Evolutionary conservation across 1,139 yeast species (phyloP).

Genomic region (Yamadazyma oceani): DNA sequence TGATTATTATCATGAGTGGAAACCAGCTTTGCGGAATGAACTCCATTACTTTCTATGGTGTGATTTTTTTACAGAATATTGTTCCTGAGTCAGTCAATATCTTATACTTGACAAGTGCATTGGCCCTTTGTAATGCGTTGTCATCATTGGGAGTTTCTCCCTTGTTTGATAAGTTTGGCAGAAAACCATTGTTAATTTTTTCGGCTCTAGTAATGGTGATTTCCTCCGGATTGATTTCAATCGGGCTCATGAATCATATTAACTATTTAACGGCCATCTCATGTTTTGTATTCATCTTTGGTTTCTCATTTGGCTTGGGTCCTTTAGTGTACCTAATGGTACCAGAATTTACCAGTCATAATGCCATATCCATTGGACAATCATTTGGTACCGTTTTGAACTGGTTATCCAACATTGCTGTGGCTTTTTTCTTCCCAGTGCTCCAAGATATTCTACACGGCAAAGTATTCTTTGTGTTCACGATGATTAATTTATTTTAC

Average conservation of each 20-base stretch:
- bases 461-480: constrained; percentile 30
- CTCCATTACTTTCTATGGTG: constrained; percentile 43
- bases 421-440: constrained; percentile 75
- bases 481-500: constrained; percentile 22
- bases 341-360: constrained; percentile 74
- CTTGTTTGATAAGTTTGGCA: constrained; percentile 54
- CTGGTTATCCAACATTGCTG: constrained; percentile 78
- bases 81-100: constrained; percentile 27
- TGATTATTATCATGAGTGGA: constrained; percentile 35
- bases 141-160: constrained; percentile 32
- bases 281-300: constrained; percentile 66
- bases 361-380: constrained; percentile 79
- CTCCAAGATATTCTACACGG: constrained; percentile 29
- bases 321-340: constrained; percentile 87
- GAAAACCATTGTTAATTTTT: constrained; percentile 62
- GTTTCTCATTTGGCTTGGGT: constrained; percentile 85
- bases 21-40: constrained; percentile 45
- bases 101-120: constrained; percentile 29
- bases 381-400: constrained; percentile 83
- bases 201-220: constrained; percentile 67
- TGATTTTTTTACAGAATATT: constrained; percentile 27
- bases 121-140: constrained; percentile 33
- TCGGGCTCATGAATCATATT: constrained; percentile 53
- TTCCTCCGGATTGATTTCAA: constrained; percentile 57
- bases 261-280: constrained; percentile 57